Evolutionary conservation across 1,139 yeast species (phyloP).

Genomic region (Pneumocystis sp.): DNA sequence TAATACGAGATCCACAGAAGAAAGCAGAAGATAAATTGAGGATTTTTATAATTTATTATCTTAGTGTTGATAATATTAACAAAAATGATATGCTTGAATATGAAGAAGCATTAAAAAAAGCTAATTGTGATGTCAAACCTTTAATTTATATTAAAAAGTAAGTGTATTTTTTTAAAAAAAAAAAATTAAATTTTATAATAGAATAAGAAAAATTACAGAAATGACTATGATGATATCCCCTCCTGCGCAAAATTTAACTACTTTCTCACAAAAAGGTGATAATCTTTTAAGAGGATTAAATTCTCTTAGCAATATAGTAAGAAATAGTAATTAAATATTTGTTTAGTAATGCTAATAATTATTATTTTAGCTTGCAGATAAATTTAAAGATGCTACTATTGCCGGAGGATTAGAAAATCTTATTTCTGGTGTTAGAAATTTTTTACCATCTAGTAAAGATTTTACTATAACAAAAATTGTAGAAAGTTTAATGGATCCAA

Average conservation of each 20-base stretch:
- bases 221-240: constrained; percentile 37
- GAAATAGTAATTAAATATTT: neutral
- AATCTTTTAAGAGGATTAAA: constrained; percentile 54
- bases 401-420: constrained; percentile 86
- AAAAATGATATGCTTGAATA: constrained; percentile 48
- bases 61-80: constrained; percentile 41
- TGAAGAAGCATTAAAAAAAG: constrained; percentile 46
- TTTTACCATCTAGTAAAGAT: constrained; percentile 74
- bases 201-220: constrained; percentile 65
- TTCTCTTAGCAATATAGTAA: constrained; percentile 26
- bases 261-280: constrained; percentile 15
- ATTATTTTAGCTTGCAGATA: constrained; percentile 61
- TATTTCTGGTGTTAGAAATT: constrained; percentile 72
- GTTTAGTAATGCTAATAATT: constrained; percentile 18
- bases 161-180: neutral
- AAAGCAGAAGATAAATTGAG: constrained; percentile 70
- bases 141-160: constrained; percentile 46
- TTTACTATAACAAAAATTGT: constrained; percentile 82
- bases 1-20: constrained; percentile 27
- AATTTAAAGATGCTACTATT: constrained; percentile 34
- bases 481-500: constrained; percentile 83
- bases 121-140: constrained; percentile 49
- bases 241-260: constrained; percentile 17
- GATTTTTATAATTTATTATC: constrained; percentile 62
- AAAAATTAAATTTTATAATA: constrained; percentile 16